phyloP scores from a whole-genome alignment of 2,329 filamentous ascomycete species.

The Bimuria novae-zelandiae region DNA sequence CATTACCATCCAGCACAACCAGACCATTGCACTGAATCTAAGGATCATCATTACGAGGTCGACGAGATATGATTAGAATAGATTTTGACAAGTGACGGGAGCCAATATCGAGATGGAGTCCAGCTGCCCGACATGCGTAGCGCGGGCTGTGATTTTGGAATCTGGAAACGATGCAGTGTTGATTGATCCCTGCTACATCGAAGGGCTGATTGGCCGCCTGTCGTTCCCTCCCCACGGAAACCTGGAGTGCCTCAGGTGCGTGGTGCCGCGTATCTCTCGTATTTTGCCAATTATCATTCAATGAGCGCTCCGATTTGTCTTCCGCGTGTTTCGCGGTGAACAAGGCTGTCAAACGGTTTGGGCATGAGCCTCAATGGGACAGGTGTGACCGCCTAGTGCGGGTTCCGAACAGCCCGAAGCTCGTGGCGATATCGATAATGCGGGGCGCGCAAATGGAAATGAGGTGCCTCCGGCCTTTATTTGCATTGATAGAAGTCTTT shows the following conservation, averaged over 20 bases:
- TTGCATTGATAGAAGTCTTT: constrained; percentile 14
- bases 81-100: constrained; percentile 9
- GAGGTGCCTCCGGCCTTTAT: not conserved
- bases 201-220: constrained; percentile 5
- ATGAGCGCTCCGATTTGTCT: not conserved
- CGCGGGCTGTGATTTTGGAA: constrained; percentile 6
- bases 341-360: not conserved
- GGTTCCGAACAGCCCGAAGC: constrained; percentile 16
- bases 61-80: constrained; percentile 6
- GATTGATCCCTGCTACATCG: constrained; percentile 9
- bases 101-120: constrained; percentile 9
- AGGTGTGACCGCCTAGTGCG: constrained; percentile 1
- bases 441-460: constrained; percentile 2
- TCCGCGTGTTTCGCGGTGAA: not conserved
- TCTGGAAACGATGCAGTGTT: not conserved
- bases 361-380: not conserved
- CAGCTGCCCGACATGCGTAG: constrained; percentile 6
- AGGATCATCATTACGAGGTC: constrained; percentile 16
- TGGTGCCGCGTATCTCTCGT: constrained; percentile 13
- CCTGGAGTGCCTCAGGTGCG: constrained; percentile 14
- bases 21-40: constrained; percentile 10
- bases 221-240: constrained; percentile 9
- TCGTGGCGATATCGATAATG: constrained; percentile 2
- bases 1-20: constrained; percentile 27
- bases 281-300: constrained; percentile 6